These are phyloP conservation scores for Phytophthora macrochlamydospora DNA, from an alignment of 352 stramenopile species.

Conservation along the genomic window DNA sequence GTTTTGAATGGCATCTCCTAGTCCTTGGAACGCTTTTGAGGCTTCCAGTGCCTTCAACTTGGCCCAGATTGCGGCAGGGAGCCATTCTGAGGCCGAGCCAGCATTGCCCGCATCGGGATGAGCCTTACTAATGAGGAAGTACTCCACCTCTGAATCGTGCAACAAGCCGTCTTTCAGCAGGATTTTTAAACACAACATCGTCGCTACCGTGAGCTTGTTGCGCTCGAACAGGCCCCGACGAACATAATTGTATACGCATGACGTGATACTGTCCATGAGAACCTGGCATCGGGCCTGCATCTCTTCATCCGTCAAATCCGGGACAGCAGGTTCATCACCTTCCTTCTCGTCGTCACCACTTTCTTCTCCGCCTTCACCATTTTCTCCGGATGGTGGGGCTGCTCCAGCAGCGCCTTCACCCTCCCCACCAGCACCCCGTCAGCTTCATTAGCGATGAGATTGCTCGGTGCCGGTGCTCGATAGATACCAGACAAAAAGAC, in stretches of 20 bases:
- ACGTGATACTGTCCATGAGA: conserved; percentile 94
- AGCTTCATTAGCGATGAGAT: conserved; percentile 16
- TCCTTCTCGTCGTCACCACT: conserved; percentile 34
- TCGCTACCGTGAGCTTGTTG: conserved; percentile 95
- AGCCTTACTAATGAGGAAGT: conserved; percentile 89
- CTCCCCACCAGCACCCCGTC: conserved; percentile 46
- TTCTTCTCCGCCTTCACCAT: conserved; percentile 25
- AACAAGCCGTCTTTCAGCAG: conserved; percentile 90
- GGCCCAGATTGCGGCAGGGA: conserved; percentile 89
- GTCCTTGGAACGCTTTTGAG: conserved; percentile 88
- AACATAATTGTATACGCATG: conserved; percentile 96
- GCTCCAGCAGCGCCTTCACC: conserved; percentile 26
- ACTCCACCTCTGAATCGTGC: conserved; percentile 88
- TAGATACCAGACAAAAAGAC: conserved; percentile 96
- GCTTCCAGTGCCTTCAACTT: conserved; percentile 94
- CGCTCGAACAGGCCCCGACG: conserved; percentile 94
- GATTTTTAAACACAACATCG: conserved; percentile 95
- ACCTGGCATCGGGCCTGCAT: conserved; percentile 79
- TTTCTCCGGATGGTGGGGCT: conserved; percentile 21
- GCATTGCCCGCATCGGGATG: conserved; percentile 92
- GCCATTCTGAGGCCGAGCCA: conserved; percentile 93
- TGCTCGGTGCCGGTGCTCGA: conserved; percentile 70
- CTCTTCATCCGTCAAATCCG: conserved; percentile 91
- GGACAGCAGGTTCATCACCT: conserved; percentile 27
- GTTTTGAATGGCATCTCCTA: conserved; percentile 96